Percentiles rank a stretch among this genome's conserved stretches.
Evolutionary conservation across 768 basidiomycete genomes (phyloP).

Genomic region (Podaxis sp.): DNA sequence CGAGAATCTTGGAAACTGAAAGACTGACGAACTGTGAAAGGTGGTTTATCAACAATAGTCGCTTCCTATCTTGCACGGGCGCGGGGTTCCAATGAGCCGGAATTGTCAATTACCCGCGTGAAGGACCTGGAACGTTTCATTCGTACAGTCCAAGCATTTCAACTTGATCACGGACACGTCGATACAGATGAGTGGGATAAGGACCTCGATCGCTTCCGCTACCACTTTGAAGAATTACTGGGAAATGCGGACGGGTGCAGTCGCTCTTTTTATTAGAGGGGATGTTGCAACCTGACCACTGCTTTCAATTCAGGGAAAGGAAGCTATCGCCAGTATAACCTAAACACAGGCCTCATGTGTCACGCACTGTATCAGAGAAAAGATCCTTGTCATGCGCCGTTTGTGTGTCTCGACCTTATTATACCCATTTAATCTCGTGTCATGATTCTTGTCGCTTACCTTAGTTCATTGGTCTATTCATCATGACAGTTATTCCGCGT

Average conservation of each 20-base stretch:
- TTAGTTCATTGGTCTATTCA: not conserved
- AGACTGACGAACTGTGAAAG: slow-evolving; percentile 22
- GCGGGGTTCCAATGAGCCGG: slow-evolving; percentile 68
- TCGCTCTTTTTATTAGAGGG: not conserved
- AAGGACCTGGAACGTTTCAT: slow-evolving; percentile 66
- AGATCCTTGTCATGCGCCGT: not conserved
- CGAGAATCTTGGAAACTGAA: not conserved
- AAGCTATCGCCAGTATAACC: slow-evolving; percentile 6
- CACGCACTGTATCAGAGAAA: not conserved
- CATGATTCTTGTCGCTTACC: not conserved
- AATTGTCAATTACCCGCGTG: slow-evolving; percentile 48
- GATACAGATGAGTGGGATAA: slow-evolving; percentile 30
- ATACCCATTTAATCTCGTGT: not conserved
- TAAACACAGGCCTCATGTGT: not conserved
- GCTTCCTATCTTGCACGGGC: slow-evolving; percentile 71
- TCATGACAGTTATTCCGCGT: not conserved
- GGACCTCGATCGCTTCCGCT: slow-evolving; percentile 20
- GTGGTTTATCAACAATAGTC: slow-evolving; percentile 62
- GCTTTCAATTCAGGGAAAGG: not conserved
- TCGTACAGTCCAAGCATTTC: slow-evolving; percentile 54
- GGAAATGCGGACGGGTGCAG: slow-evolving; percentile 24
- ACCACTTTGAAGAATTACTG: slow-evolving; percentile 24
- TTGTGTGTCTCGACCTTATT: not conserved
- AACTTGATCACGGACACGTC: slow-evolving; percentile 50
- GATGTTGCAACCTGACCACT: no score